These are phyloP conservation scores for Mortierella sp. DNA, from an alignment of 371 early-diverging fungal genomes.

Conservation along the genomic window DNA sequence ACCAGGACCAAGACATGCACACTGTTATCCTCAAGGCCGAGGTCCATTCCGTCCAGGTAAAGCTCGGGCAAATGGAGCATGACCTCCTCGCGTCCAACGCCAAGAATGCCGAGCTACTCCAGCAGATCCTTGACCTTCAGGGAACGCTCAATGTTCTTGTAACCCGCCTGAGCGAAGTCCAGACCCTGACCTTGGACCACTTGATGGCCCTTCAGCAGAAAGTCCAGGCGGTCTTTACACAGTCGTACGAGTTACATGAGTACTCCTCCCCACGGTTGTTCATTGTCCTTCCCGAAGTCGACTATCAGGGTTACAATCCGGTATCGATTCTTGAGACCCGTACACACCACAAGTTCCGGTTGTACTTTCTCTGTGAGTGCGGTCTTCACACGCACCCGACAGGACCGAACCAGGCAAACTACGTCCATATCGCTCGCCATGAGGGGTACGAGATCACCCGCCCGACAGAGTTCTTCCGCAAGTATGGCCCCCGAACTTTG, in stretches of 20 bases:
- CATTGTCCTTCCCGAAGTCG: slow-evolving; percentile 53
- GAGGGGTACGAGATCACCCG: slow-evolving; percentile 54
- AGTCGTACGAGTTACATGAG: slow-evolving; percentile 55
- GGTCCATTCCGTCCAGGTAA: slow-evolving; percentile 14
- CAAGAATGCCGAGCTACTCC: slow-evolving; percentile 18
- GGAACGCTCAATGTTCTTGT: neutral
- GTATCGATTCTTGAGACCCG: slow-evolving; percentile 18
- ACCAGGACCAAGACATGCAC: slow-evolving; percentile 19
- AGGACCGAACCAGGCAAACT: slow-evolving; percentile 44
- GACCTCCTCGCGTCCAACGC: slow-evolving; percentile 17
- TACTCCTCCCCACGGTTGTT: slow-evolving; percentile 51
- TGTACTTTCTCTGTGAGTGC: slow-evolving; percentile 55
- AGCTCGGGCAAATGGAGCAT: slow-evolving; percentile 18
- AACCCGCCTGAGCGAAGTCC: slow-evolving; percentile 6
- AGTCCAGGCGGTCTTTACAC: slow-evolving; percentile 41
- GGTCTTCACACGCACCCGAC: slow-evolving; percentile 44
- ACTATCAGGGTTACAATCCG: slow-evolving; percentile 37
- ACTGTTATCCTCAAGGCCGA: slow-evolving; percentile 11
- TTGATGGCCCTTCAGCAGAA: slow-evolving; percentile 24
- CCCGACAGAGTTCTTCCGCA: slow-evolving; percentile 52
- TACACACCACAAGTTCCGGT: slow-evolving; percentile 35
- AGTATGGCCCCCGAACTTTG: slow-evolving; percentile 44
- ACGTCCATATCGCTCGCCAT: slow-evolving; percentile 53
- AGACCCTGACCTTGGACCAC: slow-evolving; percentile 25
- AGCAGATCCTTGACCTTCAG: slow-evolving; percentile 11